Evolutionary conservation across 2,329 filamentous ascomycete species (phyloP).

Genomic region (Diplodia corticola): DNA sequence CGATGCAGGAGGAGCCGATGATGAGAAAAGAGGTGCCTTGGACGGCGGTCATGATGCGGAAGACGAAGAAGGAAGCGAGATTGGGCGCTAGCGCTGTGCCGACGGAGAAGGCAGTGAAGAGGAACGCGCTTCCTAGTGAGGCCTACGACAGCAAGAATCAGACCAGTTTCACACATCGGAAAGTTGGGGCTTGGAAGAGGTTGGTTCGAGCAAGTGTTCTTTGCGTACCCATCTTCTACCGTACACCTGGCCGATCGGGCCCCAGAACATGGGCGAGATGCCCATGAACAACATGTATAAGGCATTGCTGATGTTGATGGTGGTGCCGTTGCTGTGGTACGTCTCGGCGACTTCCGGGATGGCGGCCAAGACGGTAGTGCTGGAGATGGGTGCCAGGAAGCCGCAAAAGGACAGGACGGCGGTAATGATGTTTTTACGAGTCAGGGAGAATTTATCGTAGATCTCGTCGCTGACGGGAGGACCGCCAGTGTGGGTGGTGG

Average conservation of each 20-base stretch:
- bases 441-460: constrained; percentile 64
- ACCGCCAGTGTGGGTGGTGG: constrained; percentile 3
- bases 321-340: constrained; percentile 64
- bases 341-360: constrained; percentile 70
- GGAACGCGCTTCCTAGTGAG: constrained; percentile 58
- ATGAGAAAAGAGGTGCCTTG: constrained; percentile 74
- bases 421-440: constrained; percentile 67
- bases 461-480: constrained; percentile 44
- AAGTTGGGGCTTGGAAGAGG: neutral
- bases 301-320: constrained; percentile 74
- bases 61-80: constrained; percentile 69
- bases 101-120: constrained; percentile 70
- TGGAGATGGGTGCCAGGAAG: constrained; percentile 73
- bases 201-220: neutral
- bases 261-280: constrained; percentile 65
- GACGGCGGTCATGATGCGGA: constrained; percentile 72
- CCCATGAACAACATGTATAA: constrained; percentile 76
- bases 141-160: constrained; percentile 44
- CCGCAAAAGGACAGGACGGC: constrained; percentile 70
- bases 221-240: constrained; percentile 50
- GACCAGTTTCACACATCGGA: neutral
- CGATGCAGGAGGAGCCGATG: constrained; percentile 69
- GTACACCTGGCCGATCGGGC: constrained; percentile 60
- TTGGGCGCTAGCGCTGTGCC: constrained; percentile 73
- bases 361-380: constrained; percentile 71